Conservation (phyloP, 164 flowering plant species). For the Chloranthus sessilifolius region DNA sequence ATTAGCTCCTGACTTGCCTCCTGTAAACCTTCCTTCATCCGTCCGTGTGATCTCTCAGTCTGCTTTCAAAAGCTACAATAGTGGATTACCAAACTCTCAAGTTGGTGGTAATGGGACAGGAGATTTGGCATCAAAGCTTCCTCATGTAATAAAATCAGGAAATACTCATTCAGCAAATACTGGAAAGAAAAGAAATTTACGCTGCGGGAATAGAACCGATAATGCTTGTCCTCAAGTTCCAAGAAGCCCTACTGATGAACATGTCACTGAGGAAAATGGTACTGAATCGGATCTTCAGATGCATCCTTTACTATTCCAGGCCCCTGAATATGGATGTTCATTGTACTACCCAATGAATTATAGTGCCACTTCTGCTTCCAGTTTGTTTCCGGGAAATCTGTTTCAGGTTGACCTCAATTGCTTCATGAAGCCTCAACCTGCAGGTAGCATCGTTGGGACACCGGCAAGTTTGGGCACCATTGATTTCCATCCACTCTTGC, state of each 20-base stretch:
- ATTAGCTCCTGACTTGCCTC: slow-evolving; percentile 90
- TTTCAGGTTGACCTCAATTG: slow-evolving; percentile 50
- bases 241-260: slow-evolving; percentile 18
- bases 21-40: slow-evolving; percentile 88
- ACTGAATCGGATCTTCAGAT: slow-evolving; percentile 58
- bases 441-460: slow-evolving; percentile 21
- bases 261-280: slow-evolving; percentile 30
- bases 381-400: slow-evolving; percentile 52
- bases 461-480: slow-evolving; percentile 30
- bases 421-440: slow-evolving; percentile 35
- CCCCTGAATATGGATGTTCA: slow-evolving; percentile 42
- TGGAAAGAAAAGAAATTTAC: slow-evolving; percentile 12
- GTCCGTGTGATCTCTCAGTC: slow-evolving; percentile 83
- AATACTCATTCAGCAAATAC: slow-evolving; percentile 11
- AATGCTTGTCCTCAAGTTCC: slow-evolving; percentile 18
- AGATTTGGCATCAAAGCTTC: slow-evolving; percentile 17
- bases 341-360: slow-evolving; percentile 41
- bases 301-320: slow-evolving; percentile 89
- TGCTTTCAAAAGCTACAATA: slow-evolving; percentile 40
- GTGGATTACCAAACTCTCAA: slow-evolving; percentile 21
- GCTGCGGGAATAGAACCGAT: slow-evolving; percentile 5
- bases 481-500: slow-evolving; percentile 90
- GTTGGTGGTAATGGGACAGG: slow-evolving; percentile 20
- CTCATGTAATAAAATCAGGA: slow-evolving; percentile 18
- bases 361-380: slow-evolving; percentile 30